Base-by-base conservation (phyloP, 2,329 filamentous ascomycete genomes). In the Beauveria scarabaeidicola region DNA sequence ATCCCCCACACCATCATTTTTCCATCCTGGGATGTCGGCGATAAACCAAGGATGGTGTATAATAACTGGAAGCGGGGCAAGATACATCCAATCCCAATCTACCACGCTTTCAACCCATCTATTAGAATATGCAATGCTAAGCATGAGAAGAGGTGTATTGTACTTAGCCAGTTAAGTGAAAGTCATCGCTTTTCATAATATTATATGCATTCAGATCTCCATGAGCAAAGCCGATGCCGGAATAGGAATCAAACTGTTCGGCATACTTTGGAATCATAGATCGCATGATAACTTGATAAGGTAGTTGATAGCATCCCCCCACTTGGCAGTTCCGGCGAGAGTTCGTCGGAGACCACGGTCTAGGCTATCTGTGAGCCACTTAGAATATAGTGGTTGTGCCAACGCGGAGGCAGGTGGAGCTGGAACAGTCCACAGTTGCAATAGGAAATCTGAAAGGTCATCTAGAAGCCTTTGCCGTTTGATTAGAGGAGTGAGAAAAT, bases 201-300 rank as follows among this genome's bases (percentile, higher is more conserved):
- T 58, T 58, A 13, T 43, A 5, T 19, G 32, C 55, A 43, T 58
- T 27, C 23, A 58, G 11, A 21, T 51, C 55, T 19, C 55, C 55
- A 43, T 58, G 55, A 3, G 55, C 55, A 41, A 58, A 58, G 11
- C 29, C 55, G 7, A 58, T 5, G n/a, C 10, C 15, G 15, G n/a
- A 3, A 19, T 41, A 41, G 7, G 19, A 9, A 21, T 51, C 55
- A 36, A 58, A 25, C 15, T 51, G 32, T 15, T 19, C 17, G 48
- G 44, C 29, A 32, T 58, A 51, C 3, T 19, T 7, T 13, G 44
- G 55, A 40, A 58, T 51, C 55, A 58, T 58, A 3, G 55, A 58
- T 29, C 55, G 55, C 55, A 58, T 58, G 15, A 58, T 58, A 11
- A 58, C 55, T 51, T 58, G 15, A 58, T 58, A 11, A 58, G 55